phyloP scores from a whole-genome alignment of 257 asterid genomes.

The Jasminum sambac region DNA sequence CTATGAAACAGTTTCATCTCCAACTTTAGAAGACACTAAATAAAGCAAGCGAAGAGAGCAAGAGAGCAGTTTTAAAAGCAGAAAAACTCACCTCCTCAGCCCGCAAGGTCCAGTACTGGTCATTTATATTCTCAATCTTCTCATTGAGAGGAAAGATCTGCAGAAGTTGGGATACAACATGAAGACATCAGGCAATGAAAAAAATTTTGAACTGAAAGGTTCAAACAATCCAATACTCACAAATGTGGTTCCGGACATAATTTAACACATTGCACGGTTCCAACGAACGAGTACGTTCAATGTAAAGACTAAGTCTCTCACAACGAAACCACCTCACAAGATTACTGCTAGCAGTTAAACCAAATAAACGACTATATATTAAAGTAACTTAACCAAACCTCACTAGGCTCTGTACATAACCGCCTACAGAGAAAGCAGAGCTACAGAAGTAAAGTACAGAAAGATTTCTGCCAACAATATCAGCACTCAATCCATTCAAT shows the following conservation, averaged over 20 bases:
- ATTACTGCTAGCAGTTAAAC: neutral
- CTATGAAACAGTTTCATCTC: neutral
- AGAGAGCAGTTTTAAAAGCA: conserved; percentile 17
- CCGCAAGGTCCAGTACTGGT: conserved; percentile 59
- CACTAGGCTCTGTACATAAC: neutral
- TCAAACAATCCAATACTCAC: conserved; percentile 2
- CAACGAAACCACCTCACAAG: neutral
- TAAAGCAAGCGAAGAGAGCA: conserved; percentile 18
- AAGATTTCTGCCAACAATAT: neutral
- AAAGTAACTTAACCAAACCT: neutral
- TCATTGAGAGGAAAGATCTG: conserved; percentile 61
- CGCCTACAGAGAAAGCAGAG: neutral
- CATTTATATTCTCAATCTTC: conserved; percentile 57
- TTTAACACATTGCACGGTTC: neutral
- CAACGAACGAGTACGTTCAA: neutral
- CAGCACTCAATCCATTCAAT: neutral
- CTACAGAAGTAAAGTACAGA: neutral
- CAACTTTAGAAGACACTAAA: neutral
- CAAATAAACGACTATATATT: neutral
- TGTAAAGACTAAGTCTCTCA: neutral
- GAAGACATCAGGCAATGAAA: neutral
- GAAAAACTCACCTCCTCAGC: conserved; percentile 54
- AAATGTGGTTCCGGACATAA: neutral
- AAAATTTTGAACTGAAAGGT: neutral
- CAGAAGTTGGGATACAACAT: conserved; percentile 20